Evolutionary conservation across 1,139 yeast genomes (phyloP), one percentile per base, ranked within the genome.

Genomic region (Hemisphaericaspora xylofermentans): DNA sequence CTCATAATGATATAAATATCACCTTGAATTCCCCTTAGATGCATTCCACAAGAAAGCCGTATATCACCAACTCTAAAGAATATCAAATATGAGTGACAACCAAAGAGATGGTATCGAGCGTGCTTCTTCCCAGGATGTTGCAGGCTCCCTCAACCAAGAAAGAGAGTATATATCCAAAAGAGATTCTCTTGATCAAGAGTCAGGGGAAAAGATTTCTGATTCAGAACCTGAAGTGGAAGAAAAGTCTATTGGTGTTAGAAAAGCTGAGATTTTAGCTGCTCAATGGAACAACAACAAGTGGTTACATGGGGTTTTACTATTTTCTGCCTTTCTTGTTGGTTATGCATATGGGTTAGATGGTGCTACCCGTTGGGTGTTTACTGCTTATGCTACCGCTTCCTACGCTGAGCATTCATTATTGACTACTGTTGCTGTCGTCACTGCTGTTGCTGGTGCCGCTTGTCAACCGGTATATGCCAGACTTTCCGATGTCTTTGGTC

Each of bases 381-480:
- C 78, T 46, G 51, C 57, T 8, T 67, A 68, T 46, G 89, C 89
- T 6, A 76, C 86, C 18, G 61, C 69, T 34, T 72, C 82, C 2
- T 84, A 80, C 58, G 50, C 71, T 6, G 54, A 64, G 17, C 89
- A 82, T 58, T 79, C 89, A 12, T 66, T 83, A 41, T 61, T 78
- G 39, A 74, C 93, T 4, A 82, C 91, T 4, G 78, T 84, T 41
- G 76, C 76, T 45, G 84, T 81, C 25, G 76, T 83, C 42, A 72
- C 76, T 43, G 71, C 79, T 22, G 85, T 84, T 35, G 76, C 82
- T 35, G 84, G 82, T 41, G 88, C 88, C 30, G 89, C 86, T 21
- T 74, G 87, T 6, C 88, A 83, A 58, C 83, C 87, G 3, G 69
- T 80, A 14, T 82, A 73, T 47, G 91, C 93, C 6, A 71, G 89